These are phyloP conservation scores for Salvia miltiorrhiza DNA, from an alignment of 257 asterid genomes.

Conservation along the genomic window DNA sequence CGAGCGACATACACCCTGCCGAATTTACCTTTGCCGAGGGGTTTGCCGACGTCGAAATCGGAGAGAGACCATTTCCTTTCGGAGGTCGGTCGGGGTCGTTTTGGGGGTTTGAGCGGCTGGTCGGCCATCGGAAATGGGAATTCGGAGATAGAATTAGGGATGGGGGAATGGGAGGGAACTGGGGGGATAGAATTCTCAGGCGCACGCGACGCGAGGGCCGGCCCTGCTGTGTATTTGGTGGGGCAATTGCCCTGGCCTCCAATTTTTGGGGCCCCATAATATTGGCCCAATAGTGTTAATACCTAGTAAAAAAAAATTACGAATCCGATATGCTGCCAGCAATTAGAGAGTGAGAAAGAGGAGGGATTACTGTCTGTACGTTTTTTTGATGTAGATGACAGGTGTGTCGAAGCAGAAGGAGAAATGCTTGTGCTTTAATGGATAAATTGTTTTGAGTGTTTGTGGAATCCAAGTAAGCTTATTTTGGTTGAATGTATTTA, in stretches of 20 bases:
- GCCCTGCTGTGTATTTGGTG: no score
- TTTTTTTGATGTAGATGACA: constrained; percentile 23
- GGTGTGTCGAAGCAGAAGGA: constrained; percentile 13
- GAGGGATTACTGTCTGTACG: constrained; percentile 5
- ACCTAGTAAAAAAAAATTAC: no score
- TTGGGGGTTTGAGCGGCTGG: constrained; percentile 44
- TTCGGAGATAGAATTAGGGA: background rate
- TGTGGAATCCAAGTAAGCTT: no score
- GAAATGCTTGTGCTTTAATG: background rate
- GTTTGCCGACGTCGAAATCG: constrained; percentile 93
- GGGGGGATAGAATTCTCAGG: no score
- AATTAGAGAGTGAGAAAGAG: no score
- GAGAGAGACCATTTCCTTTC: constrained; percentile 54
- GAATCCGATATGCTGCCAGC: no score
- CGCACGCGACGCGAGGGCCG: no score
- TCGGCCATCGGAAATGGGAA: constrained; percentile 33
- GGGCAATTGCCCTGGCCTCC: no score
- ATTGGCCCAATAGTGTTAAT: no score
- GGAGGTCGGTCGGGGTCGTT: constrained; percentile 22
- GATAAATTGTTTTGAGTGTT: no score
- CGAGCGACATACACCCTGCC: constrained; percentile 98
- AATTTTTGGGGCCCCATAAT: no score
- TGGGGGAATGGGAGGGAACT: constrained; percentile 24
- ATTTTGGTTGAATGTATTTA: no score
- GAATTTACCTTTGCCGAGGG: constrained; percentile 91